A percentile compares a stretch with the other conserved stretches of the same genome.
phyloP scores from a whole-genome alignment of 345 rosid genomes.

The Camelina hispida region DNA sequence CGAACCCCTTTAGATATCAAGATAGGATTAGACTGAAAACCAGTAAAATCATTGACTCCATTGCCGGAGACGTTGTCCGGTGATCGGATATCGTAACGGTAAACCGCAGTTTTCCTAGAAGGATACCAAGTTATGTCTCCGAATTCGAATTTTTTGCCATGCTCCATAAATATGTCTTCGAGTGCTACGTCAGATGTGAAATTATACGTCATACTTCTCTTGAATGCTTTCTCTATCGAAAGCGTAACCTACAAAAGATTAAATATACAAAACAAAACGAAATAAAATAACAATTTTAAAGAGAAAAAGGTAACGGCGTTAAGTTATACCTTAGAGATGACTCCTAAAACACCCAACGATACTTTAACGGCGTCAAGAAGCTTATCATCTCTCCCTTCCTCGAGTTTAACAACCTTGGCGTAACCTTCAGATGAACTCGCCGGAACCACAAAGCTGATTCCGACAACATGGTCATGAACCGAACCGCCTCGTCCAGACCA shows the following conservation, averaged over 20 bases:
- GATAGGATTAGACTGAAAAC: constrained; percentile 70
- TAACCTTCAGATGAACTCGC: constrained; percentile 59
- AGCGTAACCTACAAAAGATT: constrained; percentile 60
- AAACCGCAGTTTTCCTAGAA: constrained; percentile 69
- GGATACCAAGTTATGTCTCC: constrained; percentile 94
- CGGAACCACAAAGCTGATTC: constrained; percentile 68
- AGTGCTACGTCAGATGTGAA: constrained; percentile 66
- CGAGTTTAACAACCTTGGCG: constrained; percentile 64
- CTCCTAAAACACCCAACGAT: constrained; percentile 76
- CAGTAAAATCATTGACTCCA: constrained; percentile 73
- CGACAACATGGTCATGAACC: constrained; percentile 84
- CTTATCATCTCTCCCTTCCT: constrained; percentile 50
- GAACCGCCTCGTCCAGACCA: constrained; percentile 97
- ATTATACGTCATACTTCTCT: constrained; percentile 72
- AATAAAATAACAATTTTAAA: no score
- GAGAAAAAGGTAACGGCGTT: neutral
- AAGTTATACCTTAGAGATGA: constrained; percentile 77
- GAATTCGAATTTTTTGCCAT: constrained; percentile 70
- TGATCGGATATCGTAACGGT: constrained; percentile 71
- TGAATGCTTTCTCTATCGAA: constrained; percentile 67
- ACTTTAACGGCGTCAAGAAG: constrained; percentile 76
- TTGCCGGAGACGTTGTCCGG: constrained; percentile 56
- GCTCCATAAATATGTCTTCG: constrained; percentile 61
- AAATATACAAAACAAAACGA: neutral
- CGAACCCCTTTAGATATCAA: constrained; percentile 62